Evolutionary conservation across 495 filamentous ascomycete species (phyloP).

Genomic region (Xylaria grammica): DNA sequence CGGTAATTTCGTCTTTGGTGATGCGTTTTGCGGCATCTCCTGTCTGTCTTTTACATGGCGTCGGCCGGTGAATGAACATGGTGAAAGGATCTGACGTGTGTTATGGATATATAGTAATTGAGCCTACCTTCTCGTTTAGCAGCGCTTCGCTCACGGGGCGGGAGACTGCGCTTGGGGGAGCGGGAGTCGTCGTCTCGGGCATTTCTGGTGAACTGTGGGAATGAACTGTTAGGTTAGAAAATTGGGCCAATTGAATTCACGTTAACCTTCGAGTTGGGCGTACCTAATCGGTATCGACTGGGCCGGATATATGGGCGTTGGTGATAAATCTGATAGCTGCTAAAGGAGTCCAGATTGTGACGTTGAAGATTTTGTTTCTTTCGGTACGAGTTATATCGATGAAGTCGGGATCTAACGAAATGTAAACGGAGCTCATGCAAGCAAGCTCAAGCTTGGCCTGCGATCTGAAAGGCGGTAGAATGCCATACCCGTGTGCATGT

Average conservation of each 20-base stretch:
- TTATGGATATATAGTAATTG: not conserved
- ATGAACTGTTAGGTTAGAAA: constrained; percentile 6
- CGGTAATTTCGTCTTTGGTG: constrained; percentile 12
- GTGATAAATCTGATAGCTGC: not conserved
- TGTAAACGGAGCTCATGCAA: constrained; percentile 18
- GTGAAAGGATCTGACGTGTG: not conserved
- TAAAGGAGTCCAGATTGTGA: constrained; percentile 8
- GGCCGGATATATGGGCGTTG: not conserved
- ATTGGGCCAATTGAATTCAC: constrained; percentile 9
- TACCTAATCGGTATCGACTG: constrained; percentile 1
- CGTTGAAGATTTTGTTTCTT: too few relatives aligned
- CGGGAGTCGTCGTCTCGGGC: constrained; percentile 48
- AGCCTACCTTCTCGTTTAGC: constrained; percentile 89
- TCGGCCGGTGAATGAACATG: not conserved
- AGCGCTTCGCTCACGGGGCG: constrained; percentile 92
- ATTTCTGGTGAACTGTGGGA: constrained; percentile 32
- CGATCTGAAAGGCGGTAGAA: constrained; percentile 15
- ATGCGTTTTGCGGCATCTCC: not conserved
- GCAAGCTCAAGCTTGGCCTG: not conserved
- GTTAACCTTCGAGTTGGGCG: not conserved
- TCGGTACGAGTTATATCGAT: constrained; percentile 13
- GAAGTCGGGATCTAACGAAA: constrained; percentile 21
- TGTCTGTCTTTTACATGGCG: not conserved
- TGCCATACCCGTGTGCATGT: constrained; percentile 2
- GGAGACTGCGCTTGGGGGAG: constrained; percentile 48